Evolutionary conservation across 73 alveolate genomes (phyloP).

Genomic region (Paramecium octaurelia): DNA sequence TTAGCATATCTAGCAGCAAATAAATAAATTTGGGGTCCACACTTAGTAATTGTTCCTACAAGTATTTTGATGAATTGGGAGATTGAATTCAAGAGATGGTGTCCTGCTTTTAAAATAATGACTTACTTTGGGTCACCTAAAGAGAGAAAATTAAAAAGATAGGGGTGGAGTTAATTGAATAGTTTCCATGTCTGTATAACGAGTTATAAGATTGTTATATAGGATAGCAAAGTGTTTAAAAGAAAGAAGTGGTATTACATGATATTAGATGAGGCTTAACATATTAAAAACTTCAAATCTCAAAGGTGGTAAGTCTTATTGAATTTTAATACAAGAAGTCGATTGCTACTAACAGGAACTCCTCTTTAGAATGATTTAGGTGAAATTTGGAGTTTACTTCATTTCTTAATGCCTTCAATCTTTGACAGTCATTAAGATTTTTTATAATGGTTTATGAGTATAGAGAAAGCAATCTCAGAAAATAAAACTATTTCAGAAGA

Average conservation of each 20-base stretch:
- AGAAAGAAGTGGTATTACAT: conserved; percentile 99
- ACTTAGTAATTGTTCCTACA: conserved; percentile 99
- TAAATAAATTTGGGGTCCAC: conserved; percentile 99
- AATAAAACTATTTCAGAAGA: conserved; percentile 76
- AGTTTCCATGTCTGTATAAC: conserved; percentile 99
- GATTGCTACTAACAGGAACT: conserved; percentile 98
- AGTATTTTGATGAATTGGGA: conserved; percentile 99
- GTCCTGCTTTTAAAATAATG: conserved; percentile 98
- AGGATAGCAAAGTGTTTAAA: conserved; percentile 94
- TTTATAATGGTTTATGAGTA: conserved; percentile 83
- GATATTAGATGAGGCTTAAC: conserved; percentile 99
- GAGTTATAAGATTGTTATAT: conserved; percentile 93
- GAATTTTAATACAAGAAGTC: conserved; percentile 95
- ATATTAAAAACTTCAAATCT: conserved; percentile 97
- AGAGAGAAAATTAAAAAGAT: conserved; percentile 95
- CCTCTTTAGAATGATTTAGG: conserved; percentile 99
- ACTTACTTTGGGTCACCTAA: conserved; percentile 97
- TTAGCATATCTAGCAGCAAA: conserved; percentile 92
- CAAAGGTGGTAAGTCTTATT: conserved; percentile 98
- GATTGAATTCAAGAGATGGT: conserved; percentile 99
- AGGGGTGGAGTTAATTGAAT: conserved; percentile 97
- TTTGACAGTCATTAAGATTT: conserved; percentile 67
- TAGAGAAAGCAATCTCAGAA: conserved; percentile 88
- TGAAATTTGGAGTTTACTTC: conserved; percentile 99
- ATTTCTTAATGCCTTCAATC: conserved; percentile 97